These are phyloP conservation scores for Triticum monococcum DNA, from an alignment of 176 grass and related monocot species.

Conservation along the genomic window DNA sequence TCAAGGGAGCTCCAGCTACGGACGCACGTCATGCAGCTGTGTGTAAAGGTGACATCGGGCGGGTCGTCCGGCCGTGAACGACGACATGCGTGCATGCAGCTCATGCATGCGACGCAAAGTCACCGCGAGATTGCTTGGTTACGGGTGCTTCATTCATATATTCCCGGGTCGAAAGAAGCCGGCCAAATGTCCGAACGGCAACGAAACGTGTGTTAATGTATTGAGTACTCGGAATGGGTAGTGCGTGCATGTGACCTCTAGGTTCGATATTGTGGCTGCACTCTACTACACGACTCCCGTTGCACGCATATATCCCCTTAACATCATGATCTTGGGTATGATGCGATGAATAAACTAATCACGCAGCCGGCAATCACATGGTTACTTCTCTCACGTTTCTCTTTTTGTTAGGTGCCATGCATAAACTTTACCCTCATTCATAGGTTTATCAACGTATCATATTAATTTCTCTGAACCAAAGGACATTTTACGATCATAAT, in stretches of 20 bases:
- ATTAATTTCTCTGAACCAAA: too few relatives aligned
- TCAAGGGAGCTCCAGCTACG: conserved; percentile 17
- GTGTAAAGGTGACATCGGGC: background rate
- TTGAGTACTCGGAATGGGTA: background rate
- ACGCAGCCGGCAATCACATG: too few relatives aligned
- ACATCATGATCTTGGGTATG: background rate
- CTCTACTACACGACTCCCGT: background rate
- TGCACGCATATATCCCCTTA: background rate
- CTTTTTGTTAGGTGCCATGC: too few relatives aligned
- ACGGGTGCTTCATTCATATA: background rate
- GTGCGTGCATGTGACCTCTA: background rate
- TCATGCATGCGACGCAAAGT: background rate
- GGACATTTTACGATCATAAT: too few relatives aligned
- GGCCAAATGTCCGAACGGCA: background rate
- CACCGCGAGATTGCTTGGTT: background rate
- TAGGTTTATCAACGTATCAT: too few relatives aligned
- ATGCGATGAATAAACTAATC: too few relatives aligned
- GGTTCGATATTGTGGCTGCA: background rate
- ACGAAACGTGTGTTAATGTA: background rate
- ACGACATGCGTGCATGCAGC: too few relatives aligned
- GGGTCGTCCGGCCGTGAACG: background rate
- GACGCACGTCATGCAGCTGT: background rate
- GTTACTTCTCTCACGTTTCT: too few relatives aligned
- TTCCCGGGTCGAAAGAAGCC: background rate
- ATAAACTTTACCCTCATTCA: too few relatives aligned